These are phyloP conservation scores for Hyaloscypha finlandica DNA, from an alignment of 495 filamentous ascomycete species.

Conservation along the genomic window DNA sequence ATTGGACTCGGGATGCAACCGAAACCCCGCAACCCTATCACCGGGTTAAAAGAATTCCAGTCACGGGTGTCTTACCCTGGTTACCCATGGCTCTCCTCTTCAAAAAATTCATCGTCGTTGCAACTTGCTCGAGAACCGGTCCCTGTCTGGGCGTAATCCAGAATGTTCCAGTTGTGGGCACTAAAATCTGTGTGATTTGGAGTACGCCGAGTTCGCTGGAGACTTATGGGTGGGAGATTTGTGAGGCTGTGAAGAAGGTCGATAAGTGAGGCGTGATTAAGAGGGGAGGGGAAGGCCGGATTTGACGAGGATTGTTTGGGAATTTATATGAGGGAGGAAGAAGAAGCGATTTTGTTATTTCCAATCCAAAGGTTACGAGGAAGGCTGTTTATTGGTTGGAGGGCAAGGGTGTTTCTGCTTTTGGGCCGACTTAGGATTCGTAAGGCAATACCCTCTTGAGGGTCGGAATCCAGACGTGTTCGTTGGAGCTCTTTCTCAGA, in stretches of 20 bases:
- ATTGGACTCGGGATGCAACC: conserved; percentile 70
- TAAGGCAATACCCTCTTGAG: conserved; percentile 33
- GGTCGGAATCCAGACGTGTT: too few species aligned
- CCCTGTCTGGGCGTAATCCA: conserved; percentile 24
- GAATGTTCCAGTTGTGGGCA: conserved; percentile 1
- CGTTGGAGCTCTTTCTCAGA: too few species aligned
- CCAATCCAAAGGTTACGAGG: conserved; percentile 66
- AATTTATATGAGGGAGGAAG: conserved; percentile 53
- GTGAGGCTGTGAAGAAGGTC: conserved; percentile 40
- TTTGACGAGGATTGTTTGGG: conserved; percentile 53
- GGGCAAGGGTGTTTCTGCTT: conserved; percentile 65
- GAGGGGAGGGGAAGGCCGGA: conserved; percentile 38
- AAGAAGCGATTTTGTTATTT: conserved; percentile 74
- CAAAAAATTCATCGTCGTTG: conserved; percentile 68
- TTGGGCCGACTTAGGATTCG: conserved; percentile 78
- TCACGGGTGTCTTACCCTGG: conserved; percentile 71
- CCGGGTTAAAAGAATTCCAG: conserved; percentile 50
- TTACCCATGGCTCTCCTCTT: conserved; percentile 74
- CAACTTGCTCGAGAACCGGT: conserved; percentile 79
- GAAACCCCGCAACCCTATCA: conserved; percentile 57
- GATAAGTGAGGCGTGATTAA: conserved; percentile 43
- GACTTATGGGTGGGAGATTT: conserved; percentile 47
- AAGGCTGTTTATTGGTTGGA: conserved; percentile 70
- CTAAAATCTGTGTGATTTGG: conserved; percentile 42
- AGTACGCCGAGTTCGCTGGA: conserved; percentile 41